Conservation (phyloP, 345 rosid genomes). For the Zanthoxylum bungeanum region DNA sequence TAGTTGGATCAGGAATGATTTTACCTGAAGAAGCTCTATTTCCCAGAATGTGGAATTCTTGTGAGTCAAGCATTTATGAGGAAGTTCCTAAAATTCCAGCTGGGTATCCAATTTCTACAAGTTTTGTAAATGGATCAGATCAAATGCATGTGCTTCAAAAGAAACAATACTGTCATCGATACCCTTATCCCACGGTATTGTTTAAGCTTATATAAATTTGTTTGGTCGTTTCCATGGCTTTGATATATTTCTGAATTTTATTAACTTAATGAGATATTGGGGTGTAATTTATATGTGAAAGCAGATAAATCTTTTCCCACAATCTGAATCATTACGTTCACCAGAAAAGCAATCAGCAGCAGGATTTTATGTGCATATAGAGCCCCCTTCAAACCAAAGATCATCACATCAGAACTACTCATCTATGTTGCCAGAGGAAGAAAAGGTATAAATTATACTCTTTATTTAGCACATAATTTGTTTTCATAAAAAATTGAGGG, state of each 20-base stretch:
- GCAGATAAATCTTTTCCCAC: constrained; percentile 40
- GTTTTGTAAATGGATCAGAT: constrained; percentile 22
- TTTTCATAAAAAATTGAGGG: too few relatives aligned
- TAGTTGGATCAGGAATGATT: constrained; percentile 22
- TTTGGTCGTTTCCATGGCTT: too few relatives aligned
- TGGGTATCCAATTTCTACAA: constrained; percentile 30
- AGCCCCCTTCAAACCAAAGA: constrained; percentile 72
- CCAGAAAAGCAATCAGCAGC: constrained; percentile 29
- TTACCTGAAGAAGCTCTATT: constrained; percentile 23
- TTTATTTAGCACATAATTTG: too few relatives aligned
- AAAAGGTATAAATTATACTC: constrained; percentile 33
- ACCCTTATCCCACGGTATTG: constrained; percentile 37
- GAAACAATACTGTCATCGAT: constrained; percentile 21
- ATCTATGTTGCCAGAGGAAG: constrained; percentile 34
- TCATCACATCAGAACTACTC: constrained; percentile 22
- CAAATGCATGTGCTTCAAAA: constrained; percentile 32
- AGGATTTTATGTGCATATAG: constrained; percentile 34
- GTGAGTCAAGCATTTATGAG: constrained; percentile 3
- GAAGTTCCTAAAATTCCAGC: constrained; percentile 16
- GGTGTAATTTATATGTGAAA: not conserved
- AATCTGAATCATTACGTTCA: constrained; percentile 13
- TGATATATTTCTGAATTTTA: not conserved
- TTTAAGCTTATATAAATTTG: not conserved
- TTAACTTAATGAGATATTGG: not conserved
- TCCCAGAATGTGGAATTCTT: constrained; percentile 25